Conservation (phyloP, 495 filamentous ascomycete genomes). For the Aspergillus indologenus region DNA sequence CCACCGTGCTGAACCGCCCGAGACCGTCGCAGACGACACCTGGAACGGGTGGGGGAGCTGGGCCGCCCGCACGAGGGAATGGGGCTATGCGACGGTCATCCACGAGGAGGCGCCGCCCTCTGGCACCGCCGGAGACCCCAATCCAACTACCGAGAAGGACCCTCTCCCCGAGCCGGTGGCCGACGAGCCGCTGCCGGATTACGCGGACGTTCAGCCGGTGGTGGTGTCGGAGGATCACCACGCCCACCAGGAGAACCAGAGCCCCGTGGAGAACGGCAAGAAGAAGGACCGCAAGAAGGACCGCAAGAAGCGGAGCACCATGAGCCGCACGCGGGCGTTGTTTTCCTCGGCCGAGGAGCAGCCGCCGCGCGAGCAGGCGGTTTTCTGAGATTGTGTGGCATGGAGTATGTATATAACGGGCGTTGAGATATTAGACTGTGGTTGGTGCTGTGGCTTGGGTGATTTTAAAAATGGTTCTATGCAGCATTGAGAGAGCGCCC, state of each 20-base stretch:
- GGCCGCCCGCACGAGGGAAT: neutral
- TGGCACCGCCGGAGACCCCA: neutral
- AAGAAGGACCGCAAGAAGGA: neutral
- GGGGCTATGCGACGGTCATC: neutral
- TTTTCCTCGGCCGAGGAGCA: constrained; percentile 3
- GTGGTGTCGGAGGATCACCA: neutral
- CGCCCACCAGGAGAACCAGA: neutral
- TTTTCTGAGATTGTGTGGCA: neutral
- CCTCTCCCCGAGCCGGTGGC: neutral
- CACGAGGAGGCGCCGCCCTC: neutral
- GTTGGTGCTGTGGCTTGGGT: too few species aligned
- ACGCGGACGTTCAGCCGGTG: neutral
- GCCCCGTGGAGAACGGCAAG: neutral
- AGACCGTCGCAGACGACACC: neutral
- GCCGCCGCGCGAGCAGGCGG: neutral
- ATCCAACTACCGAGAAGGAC: neutral
- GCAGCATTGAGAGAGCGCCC: too few species aligned
- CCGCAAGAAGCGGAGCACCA: constrained; percentile 1
- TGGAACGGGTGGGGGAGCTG: neutral
- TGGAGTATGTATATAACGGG: too few species aligned
- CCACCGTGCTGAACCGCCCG: neutral
- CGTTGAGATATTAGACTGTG: too few species aligned
- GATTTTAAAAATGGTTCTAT: too few species aligned
- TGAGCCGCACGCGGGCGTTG: neutral
- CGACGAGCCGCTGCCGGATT: neutral